Base-by-base conservation (phyloP, 148 eudicot species). In the Rhododendron simsii region DNA sequence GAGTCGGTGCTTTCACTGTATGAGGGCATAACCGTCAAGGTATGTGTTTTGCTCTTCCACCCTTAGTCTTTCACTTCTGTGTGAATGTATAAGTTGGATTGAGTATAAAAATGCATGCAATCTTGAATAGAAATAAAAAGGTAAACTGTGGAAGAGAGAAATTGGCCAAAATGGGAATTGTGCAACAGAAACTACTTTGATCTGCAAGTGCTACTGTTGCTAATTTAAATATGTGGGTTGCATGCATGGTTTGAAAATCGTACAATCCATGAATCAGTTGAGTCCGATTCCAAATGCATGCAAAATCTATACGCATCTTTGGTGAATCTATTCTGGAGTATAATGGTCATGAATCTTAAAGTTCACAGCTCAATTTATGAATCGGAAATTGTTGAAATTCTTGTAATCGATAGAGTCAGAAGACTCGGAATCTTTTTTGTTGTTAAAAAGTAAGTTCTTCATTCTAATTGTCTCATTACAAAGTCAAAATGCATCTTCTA, bases 1-100 rank as follows among this genome's bases (percentile, higher is more conserved):
- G 98, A 94, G 89, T 90, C 97, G 8, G 99, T 98, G 85, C 93
- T 98, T 67, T 93, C 98, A 57, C 85, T 95, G 93, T 98, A 92
- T 67, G 86, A 94, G 89, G 93, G 93, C 85, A 90, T 94, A 86
- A 95, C 86, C 26, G 89, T 94, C 85, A 93, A 93, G 95, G 99
- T 86, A 94, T 85, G 89, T 69, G 21, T 80, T 76, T 69, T 57
- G 28, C 79, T 16, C 61, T 50, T 69, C 9, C 80, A 14, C 71
- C 74, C 41, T 71, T 71, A 5, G 20, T 67, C 55, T 73, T 55
- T 55, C 18, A 16, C 61, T 55, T 55, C 33, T 26, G n/a, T 63
- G 23, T 18, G 69, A 55, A 12, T 28, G 41, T 55, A 47, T 67
- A 28, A 39, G 45, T 41, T 23, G 1, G 44, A 28, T 69, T 30